Conservation (phyloP, 2,329 filamentous ascomycete genomes). For the Aureobasidium namibiae region DNA sequence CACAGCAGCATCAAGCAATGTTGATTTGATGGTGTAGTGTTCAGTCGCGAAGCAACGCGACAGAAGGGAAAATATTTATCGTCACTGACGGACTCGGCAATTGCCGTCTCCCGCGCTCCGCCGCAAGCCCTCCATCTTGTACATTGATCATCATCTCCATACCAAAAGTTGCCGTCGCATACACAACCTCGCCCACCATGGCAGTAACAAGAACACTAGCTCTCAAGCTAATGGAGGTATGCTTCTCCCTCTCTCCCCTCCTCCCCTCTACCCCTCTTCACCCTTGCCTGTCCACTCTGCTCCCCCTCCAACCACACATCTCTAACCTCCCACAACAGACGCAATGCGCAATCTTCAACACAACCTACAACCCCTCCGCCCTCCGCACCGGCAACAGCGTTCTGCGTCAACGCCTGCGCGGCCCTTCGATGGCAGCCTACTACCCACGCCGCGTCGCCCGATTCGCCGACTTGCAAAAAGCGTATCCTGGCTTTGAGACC, state of each 20-base stretch:
- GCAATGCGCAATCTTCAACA: slow-evolving; percentile 87
- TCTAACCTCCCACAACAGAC: slow-evolving; percentile 45
- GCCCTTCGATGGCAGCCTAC: slow-evolving; percentile 76
- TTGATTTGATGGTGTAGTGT: not conserved
- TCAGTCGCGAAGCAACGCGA: not conserved
- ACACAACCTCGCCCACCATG: slow-evolving; percentile 29
- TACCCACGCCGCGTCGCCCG: slow-evolving; percentile 72
- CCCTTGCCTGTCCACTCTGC: not conserved
- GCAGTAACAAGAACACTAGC: slow-evolving; percentile 45
- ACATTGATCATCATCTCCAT: not conserved
- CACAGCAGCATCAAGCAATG: not conserved
- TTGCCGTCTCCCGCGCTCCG: not conserved
- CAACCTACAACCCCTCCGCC: slow-evolving; percentile 78
- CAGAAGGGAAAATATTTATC: not conserved
- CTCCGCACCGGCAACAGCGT: slow-evolving; percentile 84
- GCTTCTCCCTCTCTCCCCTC: not conserved
- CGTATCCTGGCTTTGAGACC: slow-evolving; percentile 60
- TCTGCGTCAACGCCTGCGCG: slow-evolving; percentile 76
- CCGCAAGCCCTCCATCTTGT: not conserved
- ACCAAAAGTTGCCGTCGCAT: not conserved
- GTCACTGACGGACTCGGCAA: not conserved
- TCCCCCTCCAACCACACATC: not conserved
- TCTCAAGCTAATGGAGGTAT: slow-evolving; percentile 70
- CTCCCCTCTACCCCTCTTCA: no score
- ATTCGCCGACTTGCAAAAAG: slow-evolving; percentile 63